Percentiles rank a stretch among this genome's conserved stretches.
Conservation (phyloP, 2,329 filamentous ascomycete species). For the Colletotrichum sp. region DNA sequence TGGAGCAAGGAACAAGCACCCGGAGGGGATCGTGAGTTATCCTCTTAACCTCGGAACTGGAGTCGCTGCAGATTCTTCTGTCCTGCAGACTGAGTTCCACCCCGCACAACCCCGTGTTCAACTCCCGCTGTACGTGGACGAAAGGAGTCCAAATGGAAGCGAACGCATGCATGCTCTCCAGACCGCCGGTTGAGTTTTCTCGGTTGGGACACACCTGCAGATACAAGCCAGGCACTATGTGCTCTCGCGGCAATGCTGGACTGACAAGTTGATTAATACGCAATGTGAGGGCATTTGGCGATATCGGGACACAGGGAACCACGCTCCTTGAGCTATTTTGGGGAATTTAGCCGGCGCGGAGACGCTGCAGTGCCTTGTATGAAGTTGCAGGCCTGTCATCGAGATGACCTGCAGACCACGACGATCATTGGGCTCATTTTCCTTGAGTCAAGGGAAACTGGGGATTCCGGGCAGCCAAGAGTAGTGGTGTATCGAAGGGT, state of each 20-base stretch:
- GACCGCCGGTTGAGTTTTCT: not conserved
- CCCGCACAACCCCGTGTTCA: conserved; percentile 18
- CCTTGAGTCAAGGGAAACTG: conserved; percentile 5
- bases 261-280: not conserved
- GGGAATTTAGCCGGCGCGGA: conserved; percentile 7
- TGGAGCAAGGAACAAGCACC: conserved; percentile 10
- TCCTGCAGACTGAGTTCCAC: conserved; percentile 12
- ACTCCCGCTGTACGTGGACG: conserved; percentile 9
- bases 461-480: not conserved
- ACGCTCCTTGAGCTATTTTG: not conserved
- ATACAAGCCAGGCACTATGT: not conserved
- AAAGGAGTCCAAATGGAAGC: conserved; percentile 5
- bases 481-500: not conserved
- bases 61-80: conserved; percentile 19
- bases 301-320: not conserved
- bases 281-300: not conserved
- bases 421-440: not conserved
- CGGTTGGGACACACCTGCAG: not conserved
- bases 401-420: not conserved
- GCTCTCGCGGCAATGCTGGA: not conserved
- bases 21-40: conserved; percentile 4
- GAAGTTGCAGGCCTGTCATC: not conserved
- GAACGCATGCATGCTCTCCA: not conserved
- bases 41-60: conserved; percentile 13
- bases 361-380: not conserved